A percentile compares a stretch with the other conserved stretches of the same genome.
Evolutionary conservation across 495 filamentous ascomycete genomes (phyloP).

Genomic region (Neurospora tetraspora): DNA sequence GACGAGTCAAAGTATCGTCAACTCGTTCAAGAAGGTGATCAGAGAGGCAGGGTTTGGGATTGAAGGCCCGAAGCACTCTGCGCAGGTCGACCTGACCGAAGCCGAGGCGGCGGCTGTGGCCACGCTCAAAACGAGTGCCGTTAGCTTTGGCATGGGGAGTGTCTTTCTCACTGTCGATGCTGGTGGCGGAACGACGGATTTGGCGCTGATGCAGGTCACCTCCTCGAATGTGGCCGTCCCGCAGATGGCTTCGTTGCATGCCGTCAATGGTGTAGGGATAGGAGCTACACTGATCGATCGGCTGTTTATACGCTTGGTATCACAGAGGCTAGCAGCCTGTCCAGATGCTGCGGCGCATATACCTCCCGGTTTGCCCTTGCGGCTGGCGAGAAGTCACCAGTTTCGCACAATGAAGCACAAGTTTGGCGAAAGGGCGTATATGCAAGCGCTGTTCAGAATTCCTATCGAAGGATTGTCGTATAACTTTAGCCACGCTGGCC

Average conservation of each 20-base stretch:
- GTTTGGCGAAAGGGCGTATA: slow-evolving; percentile 28
- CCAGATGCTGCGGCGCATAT: slow-evolving; percentile 16
- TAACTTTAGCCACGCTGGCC: slow-evolving; percentile 26
- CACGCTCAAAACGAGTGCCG: slow-evolving; percentile 24
- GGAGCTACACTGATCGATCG: slow-evolving; percentile 29
- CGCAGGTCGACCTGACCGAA: slow-evolving; percentile 55
- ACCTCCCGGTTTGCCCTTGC: slow-evolving; percentile 18
- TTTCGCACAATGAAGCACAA: slow-evolving; percentile 30
- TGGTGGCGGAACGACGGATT: slow-evolving; percentile 29
- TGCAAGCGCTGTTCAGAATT: slow-evolving; percentile 23
- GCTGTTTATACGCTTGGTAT: slow-evolving; percentile 22
- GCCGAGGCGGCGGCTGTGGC: slow-evolving; percentile 57
- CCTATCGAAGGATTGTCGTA: slow-evolving; percentile 23
- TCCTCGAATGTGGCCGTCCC: slow-evolving; percentile 19
- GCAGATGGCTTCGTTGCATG: slow-evolving; percentile 22
- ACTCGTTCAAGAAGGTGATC: slow-evolving; percentile 43
- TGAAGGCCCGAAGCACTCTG: slow-evolving; percentile 33
- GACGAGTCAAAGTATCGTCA: slow-evolving; percentile 47
- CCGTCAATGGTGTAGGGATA: slow-evolving; percentile 29
- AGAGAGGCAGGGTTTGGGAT: slow-evolving; percentile 40
- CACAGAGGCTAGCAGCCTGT: slow-evolving; percentile 12
- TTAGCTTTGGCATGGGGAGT: slow-evolving; percentile 19
- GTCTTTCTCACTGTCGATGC: slow-evolving; percentile 28
- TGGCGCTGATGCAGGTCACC: slow-evolving; percentile 27
- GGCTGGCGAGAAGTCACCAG: slow-evolving; percentile 21